Conservation (phyloP, 2,329 filamentous ascomycete species). For the Pseudofabraea citricarpa region DNA sequence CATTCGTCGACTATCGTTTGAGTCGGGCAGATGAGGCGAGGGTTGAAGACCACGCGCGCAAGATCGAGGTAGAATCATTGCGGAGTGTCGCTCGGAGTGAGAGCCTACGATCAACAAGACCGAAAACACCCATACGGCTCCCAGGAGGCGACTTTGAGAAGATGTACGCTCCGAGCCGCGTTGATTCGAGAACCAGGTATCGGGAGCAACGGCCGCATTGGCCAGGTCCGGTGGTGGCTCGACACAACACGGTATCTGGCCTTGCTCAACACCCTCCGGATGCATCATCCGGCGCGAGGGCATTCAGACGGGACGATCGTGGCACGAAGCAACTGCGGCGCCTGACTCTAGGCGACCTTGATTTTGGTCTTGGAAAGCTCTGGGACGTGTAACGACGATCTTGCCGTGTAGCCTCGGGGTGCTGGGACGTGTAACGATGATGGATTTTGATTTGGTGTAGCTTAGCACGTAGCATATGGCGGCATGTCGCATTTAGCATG, state of each 20-base stretch:
- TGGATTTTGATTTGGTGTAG: neutral
- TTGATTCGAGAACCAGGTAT: slow-evolving; percentile 2
- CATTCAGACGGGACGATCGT: neutral
- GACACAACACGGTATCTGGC: neutral
- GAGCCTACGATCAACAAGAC: neutral
- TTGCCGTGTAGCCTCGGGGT: no score
- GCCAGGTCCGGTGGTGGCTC: slow-evolving; percentile 1
- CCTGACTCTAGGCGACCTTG: slow-evolving; percentile 19
- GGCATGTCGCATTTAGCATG: no score
- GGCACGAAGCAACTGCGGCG: slow-evolving; percentile 9
- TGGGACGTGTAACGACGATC: slow-evolving; percentile 14
- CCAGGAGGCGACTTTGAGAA: neutral
- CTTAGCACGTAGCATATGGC: neutral
- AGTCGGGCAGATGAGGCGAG: slow-evolving; percentile 11
- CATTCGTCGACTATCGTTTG: slow-evolving; percentile 9
- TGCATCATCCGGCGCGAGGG: slow-evolving; percentile 3
- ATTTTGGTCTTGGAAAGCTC: slow-evolving; percentile 11
- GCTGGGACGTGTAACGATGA: neutral
- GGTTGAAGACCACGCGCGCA: slow-evolving; percentile 16
- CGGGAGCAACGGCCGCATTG: neutral
- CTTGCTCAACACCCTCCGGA: slow-evolving; percentile 5
- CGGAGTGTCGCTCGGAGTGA: neutral
- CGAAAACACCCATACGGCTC: neutral
- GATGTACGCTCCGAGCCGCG: neutral
- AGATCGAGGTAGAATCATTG: slow-evolving; percentile 9